Evolutionary conservation across 768 basidiomycete genomes (phyloP).

Genomic region (Suillus tomentosus): DNA sequence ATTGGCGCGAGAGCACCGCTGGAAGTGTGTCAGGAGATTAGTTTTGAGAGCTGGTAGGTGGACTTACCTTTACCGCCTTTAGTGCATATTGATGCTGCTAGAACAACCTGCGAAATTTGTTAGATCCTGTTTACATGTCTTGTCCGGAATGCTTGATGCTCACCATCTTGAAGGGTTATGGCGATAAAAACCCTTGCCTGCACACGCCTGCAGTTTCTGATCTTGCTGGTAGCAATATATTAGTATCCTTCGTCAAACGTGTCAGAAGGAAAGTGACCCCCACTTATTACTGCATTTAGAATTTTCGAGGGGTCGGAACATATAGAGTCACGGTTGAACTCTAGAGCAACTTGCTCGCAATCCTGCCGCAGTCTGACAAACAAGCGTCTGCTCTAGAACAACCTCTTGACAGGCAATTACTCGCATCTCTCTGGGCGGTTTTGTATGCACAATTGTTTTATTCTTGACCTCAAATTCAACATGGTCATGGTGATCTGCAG

Average conservation of each 20-base stretch:
- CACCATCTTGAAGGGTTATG: constrained; percentile 3
- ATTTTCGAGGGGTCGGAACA: neutral
- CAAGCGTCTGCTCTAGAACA: neutral
- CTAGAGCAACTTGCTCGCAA: neutral
- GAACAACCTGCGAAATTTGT: constrained; percentile 64
- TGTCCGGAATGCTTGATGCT: neutral
- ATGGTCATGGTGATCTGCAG: neutral
- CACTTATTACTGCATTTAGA: neutral
- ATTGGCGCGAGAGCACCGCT: constrained; percentile 97
- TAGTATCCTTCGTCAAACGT: neutral
- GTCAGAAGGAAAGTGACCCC: neutral
- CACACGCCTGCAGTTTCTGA: neutral
- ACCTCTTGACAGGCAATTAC: neutral
- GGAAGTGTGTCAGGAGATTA: constrained; percentile 7
- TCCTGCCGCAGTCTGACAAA: neutral
- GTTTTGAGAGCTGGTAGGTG: neutral
- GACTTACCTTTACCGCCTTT: constrained; percentile 87
- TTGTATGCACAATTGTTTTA: neutral
- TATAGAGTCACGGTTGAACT: too few species aligned
- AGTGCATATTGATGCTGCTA: constrained; percentile 94
- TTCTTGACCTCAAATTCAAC: neutral
- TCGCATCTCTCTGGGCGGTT: neutral
- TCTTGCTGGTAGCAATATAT: neutral
- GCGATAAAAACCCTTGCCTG: neutral
- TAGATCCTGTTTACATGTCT: neutral